Conservation (phyloP, 176 grass and related monocot genomes). For the Aechmea fasciata region DNA sequence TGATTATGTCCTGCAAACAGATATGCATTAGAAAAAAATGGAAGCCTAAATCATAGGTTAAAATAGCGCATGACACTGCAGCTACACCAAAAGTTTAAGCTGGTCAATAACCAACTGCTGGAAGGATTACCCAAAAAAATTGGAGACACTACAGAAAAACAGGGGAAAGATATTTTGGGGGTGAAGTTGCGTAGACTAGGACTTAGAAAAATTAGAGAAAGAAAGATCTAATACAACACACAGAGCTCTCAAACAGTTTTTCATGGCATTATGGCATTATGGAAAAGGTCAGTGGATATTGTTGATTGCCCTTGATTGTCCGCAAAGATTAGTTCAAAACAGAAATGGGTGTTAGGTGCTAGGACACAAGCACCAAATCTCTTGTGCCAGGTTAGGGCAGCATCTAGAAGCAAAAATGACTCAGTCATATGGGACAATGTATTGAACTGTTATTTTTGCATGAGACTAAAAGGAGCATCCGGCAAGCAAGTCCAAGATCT, state of each 20-base stretch:
- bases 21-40: not conserved
- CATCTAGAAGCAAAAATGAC: slow-evolving; percentile 7
- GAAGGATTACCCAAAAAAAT: not conserved
- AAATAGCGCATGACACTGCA: not conserved
- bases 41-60: not conserved
- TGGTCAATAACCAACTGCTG: not conserved
- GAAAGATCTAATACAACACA: not conserved
- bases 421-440: slow-evolving; percentile 9
- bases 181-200: not conserved
- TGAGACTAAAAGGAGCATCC: slow-evolving; percentile 17
- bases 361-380: slow-evolving; percentile 1
- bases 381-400: slow-evolving; percentile 6
- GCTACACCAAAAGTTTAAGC: not conserved
- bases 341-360: slow-evolving; percentile 14
- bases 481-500: slow-evolving; percentile 18
- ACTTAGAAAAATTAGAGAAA: not conserved
- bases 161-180: not conserved
- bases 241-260: not conserved
- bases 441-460: slow-evolving; percentile 8
- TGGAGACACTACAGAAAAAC: not conserved
- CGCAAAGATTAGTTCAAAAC: slow-evolving; percentile 1
- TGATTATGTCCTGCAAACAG: slow-evolving; percentile 8
- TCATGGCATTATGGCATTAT: not conserved
- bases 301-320: slow-evolving; percentile 1
- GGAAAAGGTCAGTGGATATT: slow-evolving; percentile 5